Base-by-base conservation (phyloP, 1,284 basidiomycete species). In the Sanghuangporus sanghuang region DNA sequence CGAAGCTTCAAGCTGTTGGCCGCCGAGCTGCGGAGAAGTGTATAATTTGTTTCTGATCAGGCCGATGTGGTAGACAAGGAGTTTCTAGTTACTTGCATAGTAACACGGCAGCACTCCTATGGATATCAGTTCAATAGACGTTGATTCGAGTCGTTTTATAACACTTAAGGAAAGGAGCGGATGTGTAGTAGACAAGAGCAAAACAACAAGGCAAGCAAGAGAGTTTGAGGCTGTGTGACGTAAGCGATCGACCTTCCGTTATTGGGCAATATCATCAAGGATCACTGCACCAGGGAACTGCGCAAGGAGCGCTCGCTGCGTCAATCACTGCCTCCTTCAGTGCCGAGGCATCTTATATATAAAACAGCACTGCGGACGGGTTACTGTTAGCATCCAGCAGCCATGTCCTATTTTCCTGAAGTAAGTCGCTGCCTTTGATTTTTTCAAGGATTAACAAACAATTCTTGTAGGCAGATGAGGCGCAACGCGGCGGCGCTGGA, bases 351-450 rank as follows among this genome's bases (percentile, higher is more conserved):
- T 7, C 12, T 3, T 23, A 4, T 8, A n/a, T 57, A 44, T 27
- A 44, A 42, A 8, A 46, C 39, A 18, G 16, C 52, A 21, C 52
- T 32, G 32, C 50, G 42, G 11, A 61, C 16, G 42, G 44, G 27
- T 16, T 27, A 40, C 46, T 42, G 18, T 53, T 39, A 11, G 7
- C 7, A n/a, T 46, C 4, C 12, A 52, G 14, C 35, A 38, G 23
- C n/a, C 50, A 64, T 64, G 63, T 64, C 63, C 32, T 64, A 61
- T 46, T 61, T 46, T 44, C 63, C 63, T 52, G 63, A 64, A 35
- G 63, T 61, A 46, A 64, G 59, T 16, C 16, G 38, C 7, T 18
- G 16, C 16, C 16, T 46, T n/a, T 46, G 23, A 23, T 46, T 46
- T 46, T 46, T n/a, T 12, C 11, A 50, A 8, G 14, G 8, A 18